phyloP scores from a whole-genome alignment of 2,329 filamentous ascomycete species.

The Penicillium capsulatum region DNA sequence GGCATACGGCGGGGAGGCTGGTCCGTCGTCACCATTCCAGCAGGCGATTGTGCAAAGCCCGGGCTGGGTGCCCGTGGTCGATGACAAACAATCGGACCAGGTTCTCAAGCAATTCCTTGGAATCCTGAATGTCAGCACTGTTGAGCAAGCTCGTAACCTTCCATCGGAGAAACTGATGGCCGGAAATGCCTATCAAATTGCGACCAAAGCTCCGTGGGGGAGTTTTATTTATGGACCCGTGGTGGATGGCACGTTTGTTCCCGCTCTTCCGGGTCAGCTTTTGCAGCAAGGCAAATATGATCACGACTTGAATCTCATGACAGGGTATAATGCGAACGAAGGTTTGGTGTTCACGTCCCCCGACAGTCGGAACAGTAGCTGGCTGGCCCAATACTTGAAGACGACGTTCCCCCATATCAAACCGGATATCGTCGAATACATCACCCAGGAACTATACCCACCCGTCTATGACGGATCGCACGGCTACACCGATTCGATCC shows the following conservation, averaged over 20 bases:
- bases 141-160: constrained; percentile 44
- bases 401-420: constrained; percentile 23
- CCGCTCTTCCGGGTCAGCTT: constrained; percentile 45
- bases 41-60: constrained; percentile 47
- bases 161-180: constrained; percentile 38
- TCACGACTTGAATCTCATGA: constrained; percentile 44
- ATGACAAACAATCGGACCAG: constrained; percentile 37
- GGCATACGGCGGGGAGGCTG: too few species aligned
- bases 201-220: constrained; percentile 36
- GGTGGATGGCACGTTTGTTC: constrained; percentile 50
- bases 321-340: constrained; percentile 45
- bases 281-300: constrained; percentile 45
- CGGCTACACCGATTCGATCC: constrained; percentile 45
- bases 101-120: constrained; percentile 39
- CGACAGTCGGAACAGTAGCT: constrained; percentile 21
- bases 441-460: constrained; percentile 51
- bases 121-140: constrained; percentile 41
- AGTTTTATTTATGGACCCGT: constrained; percentile 45
- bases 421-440: constrained; percentile 37
- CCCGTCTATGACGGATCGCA: constrained; percentile 46
- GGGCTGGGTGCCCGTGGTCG: constrained; percentile 33
- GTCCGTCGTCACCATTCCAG: constrained; percentile 25
- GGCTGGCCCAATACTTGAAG: constrained; percentile 19
- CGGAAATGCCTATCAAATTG: constrained; percentile 45
- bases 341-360: constrained; percentile 42